These are phyloP conservation scores for Coelastrella sp. DNA, from an alignment of 139 green algal species.

Conservation along the genomic window DNA sequence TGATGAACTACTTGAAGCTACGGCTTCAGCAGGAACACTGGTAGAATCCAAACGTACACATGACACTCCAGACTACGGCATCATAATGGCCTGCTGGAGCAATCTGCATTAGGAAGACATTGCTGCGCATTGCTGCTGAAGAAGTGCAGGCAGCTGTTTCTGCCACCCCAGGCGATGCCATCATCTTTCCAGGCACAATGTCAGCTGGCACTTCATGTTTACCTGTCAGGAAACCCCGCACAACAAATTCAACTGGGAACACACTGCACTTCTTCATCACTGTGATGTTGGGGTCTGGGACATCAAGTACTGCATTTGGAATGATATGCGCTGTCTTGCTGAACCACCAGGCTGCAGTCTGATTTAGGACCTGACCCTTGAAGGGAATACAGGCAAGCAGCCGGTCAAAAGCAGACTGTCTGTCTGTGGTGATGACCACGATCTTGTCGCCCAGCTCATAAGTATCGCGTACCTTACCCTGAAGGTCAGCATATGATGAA, in stretches of 20 bases:
- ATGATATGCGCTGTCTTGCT: conserved; percentile 89
- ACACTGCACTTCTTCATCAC: conserved; percentile 95
- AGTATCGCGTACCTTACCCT: conserved; percentile 97
- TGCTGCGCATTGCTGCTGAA: no score
- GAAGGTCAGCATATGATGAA: conserved; percentile 20
- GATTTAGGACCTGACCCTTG: conserved; percentile 98
- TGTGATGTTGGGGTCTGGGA: conserved; percentile 94
- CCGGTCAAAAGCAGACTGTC: conserved; percentile 97
- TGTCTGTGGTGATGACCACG: conserved; percentile 96
- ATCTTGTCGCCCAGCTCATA: conserved; percentile 93
- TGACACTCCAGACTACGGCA: no score
- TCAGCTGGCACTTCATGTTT: neutral
- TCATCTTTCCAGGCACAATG: no score
- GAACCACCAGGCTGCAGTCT: conserved; percentile 98
- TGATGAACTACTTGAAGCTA: no score
- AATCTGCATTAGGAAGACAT: no score
- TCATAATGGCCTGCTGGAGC: no score
- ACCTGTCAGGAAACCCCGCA: conserved; percentile 96
- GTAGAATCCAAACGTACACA: no score
- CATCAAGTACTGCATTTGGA: conserved; percentile 83
- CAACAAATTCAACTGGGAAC: conserved; percentile 99
- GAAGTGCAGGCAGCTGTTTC: no score
- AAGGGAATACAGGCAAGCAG: conserved; percentile 93
- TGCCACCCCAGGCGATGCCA: no score
- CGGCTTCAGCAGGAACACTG: no score